Percentiles rank a stretch among this genome's conserved stretches.
Evolutionary conservation across 1,284 basidiomycete genomes (phyloP).

Genomic region (Agaricales sp.): DNA sequence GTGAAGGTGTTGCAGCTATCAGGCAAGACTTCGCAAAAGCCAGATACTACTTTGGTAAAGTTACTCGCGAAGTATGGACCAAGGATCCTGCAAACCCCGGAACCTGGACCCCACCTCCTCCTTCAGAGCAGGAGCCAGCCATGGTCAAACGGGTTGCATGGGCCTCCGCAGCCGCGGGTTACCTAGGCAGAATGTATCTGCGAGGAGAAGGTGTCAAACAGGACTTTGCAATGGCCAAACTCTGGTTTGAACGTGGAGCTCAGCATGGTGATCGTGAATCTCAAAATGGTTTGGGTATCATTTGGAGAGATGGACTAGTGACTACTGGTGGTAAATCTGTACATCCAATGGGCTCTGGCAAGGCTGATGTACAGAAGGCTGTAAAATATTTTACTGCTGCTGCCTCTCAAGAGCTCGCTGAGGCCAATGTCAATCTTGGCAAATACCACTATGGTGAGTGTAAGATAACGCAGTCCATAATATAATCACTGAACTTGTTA

Average conservation of each 20-base stretch:
- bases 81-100: constrained; percentile 52
- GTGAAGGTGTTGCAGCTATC: constrained; percentile 79
- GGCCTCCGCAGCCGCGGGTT: constrained; percentile 44
- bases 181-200: constrained; percentile 88
- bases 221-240: constrained; percentile 70
- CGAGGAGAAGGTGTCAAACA: constrained; percentile 86
- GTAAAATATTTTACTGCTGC: constrained; percentile 67
- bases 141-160: constrained; percentile 52
- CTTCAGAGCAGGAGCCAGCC: constrained; percentile 40
- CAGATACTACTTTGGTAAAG: constrained; percentile 70
- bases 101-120: constrained; percentile 25
- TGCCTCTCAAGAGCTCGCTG: constrained; percentile 76
- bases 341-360: constrained; percentile 24
- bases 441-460: constrained; percentile 75
- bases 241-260: constrained; percentile 91
- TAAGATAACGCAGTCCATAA: constrained; percentile 2
- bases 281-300: constrained; percentile 84
- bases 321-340: constrained; percentile 17
- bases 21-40: constrained; percentile 69
- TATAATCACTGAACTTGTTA: constrained; percentile 2
- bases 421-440: constrained; percentile 85
- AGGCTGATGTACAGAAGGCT: constrained; percentile 60
- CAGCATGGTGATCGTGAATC: constrained; percentile 80
- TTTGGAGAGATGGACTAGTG: constrained; percentile 81
- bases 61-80: constrained; percentile 80